Evolutionary conservation across 495 filamentous ascomycete species (phyloP).

Genomic region (Achaetomiella virescens): DNA sequence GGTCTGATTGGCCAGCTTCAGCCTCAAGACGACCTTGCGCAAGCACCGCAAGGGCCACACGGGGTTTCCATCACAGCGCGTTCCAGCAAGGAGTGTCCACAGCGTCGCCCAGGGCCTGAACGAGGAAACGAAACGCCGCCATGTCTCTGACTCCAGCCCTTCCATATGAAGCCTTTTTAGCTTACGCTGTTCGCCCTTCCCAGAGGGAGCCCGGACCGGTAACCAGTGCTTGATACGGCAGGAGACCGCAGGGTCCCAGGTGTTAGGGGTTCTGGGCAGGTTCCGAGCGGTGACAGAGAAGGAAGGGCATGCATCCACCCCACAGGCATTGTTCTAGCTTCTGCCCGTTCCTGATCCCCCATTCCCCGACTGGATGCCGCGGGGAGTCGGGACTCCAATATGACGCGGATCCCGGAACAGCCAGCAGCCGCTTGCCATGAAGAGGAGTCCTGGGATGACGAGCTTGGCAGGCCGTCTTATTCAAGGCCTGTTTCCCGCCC

Average conservation of each 20-base stretch:
- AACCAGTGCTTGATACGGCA: conserved; percentile 6
- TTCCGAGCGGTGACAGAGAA: conserved; percentile 4
- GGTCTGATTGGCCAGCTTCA: conserved; percentile 23
- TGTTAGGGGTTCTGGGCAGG: conserved; percentile 1
- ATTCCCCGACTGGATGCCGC: neutral
- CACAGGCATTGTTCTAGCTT: conserved; percentile 7
- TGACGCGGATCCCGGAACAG: conserved; percentile 30
- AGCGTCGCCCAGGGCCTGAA: neutral
- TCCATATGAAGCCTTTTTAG: conserved; percentile 18
- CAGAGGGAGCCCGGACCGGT: neutral
- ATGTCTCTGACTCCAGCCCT: conserved; percentile 10
- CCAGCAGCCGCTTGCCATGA: conserved; percentile 24
- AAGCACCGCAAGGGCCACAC: neutral
- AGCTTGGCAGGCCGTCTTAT: conserved; percentile 27
- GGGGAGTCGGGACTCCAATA: neutral
- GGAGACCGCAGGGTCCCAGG: neutral
- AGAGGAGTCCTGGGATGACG: neutral
- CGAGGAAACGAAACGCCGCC: conserved; percentile 23
- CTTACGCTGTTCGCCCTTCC: neutral
- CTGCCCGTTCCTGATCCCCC: neutral
- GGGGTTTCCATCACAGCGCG: neutral
- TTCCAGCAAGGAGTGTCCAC: conserved; percentile 3
- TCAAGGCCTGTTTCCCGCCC: conserved; percentile 33
- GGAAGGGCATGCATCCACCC: neutral
- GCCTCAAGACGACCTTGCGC: conserved; percentile 17